These are phyloP conservation scores for Articulospora tetracladia DNA, from an alignment of 495 filamentous ascomycete genomes.

Conservation along the genomic window DNA sequence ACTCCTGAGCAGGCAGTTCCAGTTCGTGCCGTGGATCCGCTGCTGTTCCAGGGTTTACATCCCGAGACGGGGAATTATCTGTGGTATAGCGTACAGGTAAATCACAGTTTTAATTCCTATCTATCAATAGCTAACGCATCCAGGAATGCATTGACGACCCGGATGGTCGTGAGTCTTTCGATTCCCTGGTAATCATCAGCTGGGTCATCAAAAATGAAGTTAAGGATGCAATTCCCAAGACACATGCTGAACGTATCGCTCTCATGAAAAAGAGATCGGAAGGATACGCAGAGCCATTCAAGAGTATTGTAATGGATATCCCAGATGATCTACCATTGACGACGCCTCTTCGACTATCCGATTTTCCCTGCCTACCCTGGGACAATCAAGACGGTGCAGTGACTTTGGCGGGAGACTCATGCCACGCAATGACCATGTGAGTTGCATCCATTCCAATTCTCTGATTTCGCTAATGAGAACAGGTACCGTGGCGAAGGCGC, in stretches of 20 bases:
- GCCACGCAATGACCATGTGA: slow-evolving; percentile 55
- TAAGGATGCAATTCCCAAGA: slow-evolving; percentile 34
- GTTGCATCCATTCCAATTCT: slow-evolving; percentile 19
- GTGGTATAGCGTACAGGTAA: slow-evolving; percentile 32
- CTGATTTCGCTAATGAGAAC: background rate
- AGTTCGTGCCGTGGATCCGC: slow-evolving; percentile 51
- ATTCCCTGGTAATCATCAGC: background rate
- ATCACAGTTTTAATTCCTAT: slow-evolving; percentile 6
- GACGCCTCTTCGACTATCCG: slow-evolving; percentile 44
- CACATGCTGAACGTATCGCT: slow-evolving; percentile 36
- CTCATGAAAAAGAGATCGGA: slow-evolving; percentile 49
- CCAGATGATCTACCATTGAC: slow-evolving; percentile 45
- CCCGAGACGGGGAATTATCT: slow-evolving; percentile 52
- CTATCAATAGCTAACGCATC: background rate
- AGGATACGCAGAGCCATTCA: slow-evolving; percentile 55
- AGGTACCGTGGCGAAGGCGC: slow-evolving; percentile 52
- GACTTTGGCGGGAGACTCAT: slow-evolving; percentile 50
- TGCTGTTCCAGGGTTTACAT: slow-evolving; percentile 57
- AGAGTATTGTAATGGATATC: slow-evolving; percentile 39
- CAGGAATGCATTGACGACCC: background rate
- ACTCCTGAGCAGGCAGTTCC: slow-evolving; percentile 34
- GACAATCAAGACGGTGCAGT: slow-evolving; percentile 36
- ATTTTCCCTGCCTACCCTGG: slow-evolving; percentile 46
- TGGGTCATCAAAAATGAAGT: background rate
- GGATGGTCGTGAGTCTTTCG: background rate